Conservation (phyloP, 78 protist species). For the Dictyostelium discoideum region dicty_2.7 NC_007088.5:6726501-6727000, state of each 20-base stretch:
- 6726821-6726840: slow-evolving; percentile 55
- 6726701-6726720: slow-evolving; percentile 71
- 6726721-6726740: slow-evolving; percentile 80
- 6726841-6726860: slow-evolving; percentile 62
- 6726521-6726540: slow-evolving; percentile 56
- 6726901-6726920: slow-evolving; percentile 21
- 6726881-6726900: slow-evolving; percentile 19
- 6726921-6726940: slow-evolving; percentile 26
- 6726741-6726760: slow-evolving; percentile 74
- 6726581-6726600: slow-evolving; percentile 12
- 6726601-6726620: slow-evolving; percentile 29
- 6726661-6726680: slow-evolving; percentile 2
- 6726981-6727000: background rate
- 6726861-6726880: slow-evolving; percentile 68
- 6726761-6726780: slow-evolving; percentile 56
- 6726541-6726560: slow-evolving; percentile 70
- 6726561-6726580: slow-evolving; percentile 71
- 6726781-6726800: slow-evolving; percentile 56
- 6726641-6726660: slow-evolving; percentile 35
- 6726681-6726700: slow-evolving; percentile 44
- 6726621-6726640: slow-evolving; percentile 79
- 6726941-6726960: slow-evolving; percentile 79
- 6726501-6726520: slow-evolving; percentile 53
- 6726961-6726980: slow-evolving; percentile 46
- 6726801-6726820: slow-evolving; percentile 57